These are phyloP conservation scores for Silene conica DNA, from an alignment of 148 eudicot species.

Conservation along the genomic window DNA sequence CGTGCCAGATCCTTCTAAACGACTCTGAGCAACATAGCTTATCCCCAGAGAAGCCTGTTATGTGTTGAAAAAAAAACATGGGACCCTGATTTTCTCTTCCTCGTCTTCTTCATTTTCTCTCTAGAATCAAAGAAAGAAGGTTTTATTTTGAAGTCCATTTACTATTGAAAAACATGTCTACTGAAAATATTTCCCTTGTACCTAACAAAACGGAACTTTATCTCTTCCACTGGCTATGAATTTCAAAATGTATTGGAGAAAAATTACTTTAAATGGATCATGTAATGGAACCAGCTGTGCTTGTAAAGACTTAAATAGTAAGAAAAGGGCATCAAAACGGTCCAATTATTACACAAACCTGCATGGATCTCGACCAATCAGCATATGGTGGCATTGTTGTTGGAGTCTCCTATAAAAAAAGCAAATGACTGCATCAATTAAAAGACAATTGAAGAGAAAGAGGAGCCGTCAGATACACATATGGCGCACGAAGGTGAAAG, in stretches of 20 bases:
- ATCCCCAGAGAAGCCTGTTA: not conserved
- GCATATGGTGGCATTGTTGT: constrained; percentile 51
- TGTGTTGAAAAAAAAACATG: not conserved
- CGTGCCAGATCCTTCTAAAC: too few species aligned
- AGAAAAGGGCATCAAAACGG: not conserved
- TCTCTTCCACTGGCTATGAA: not conserved
- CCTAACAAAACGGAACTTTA: not conserved
- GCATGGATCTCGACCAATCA: constrained; percentile 81
- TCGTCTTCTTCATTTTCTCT: too few species aligned
- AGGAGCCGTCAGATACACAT: not conserved
- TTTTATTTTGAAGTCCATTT: not conserved
- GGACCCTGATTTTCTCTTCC: too few species aligned
- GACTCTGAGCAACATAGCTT: too few species aligned
- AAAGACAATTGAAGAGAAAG: not conserved
- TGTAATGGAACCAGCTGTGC: not conserved
- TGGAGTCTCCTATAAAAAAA: constrained; percentile 45
- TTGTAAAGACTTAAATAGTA: not conserved
- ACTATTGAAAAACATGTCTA: not conserved
- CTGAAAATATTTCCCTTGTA: not conserved
- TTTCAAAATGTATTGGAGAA: not conserved
- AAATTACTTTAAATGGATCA: not conserved
- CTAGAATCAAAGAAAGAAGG: not conserved
- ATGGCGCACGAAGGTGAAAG: constrained; percentile 17
- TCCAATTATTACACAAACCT: constrained; percentile 38
- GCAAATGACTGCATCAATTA: not conserved